Evolutionary conservation across 1,284 basidiomycete species (phyloP), one percentile per base, ranked within the genome.

Genomic region (Microbotryum lychnidis-dioicae): DNA sequence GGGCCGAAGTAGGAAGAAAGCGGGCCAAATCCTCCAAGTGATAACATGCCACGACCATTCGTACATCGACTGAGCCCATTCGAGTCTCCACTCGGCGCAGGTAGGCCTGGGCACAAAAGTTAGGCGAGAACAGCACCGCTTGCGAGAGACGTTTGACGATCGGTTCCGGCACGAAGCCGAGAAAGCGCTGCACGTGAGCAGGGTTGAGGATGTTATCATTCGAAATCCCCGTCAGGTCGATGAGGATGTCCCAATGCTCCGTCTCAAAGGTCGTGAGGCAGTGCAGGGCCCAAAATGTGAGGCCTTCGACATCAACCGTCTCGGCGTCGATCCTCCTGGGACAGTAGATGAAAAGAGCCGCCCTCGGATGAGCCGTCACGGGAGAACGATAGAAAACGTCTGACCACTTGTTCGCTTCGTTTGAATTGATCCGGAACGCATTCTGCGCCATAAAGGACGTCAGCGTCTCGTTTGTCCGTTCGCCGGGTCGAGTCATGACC

Each of bases 291-390:
- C 10, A 47, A 56, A 31, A 44, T 29, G 10, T 49, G 18, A 50
- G 33, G 20, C 44, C 6, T 70, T 94, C 90, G 42, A 92, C 83
- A 72, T 96, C 91, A 51, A 92, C 79, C 1, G 85, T 83, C 69
- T 91, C 89, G 1, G 89, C 85, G 64, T 89, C 84, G 50, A 92
- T 81, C 66, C 65, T 66, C n/a, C 54, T 59, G 60, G 84, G 65
- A 54, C 76, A 72, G 55, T 77, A 76, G 71, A 77, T 78, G 68
- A 78, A 77, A 7, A 79, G 76, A 10, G 76, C 73, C 14, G 73
- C 70, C 7, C 76, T 76, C 45, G 72, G 74, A 71, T 76, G 69
- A 20, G 61, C 66, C 1, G 67, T 80, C 37, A 71, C 76, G 23
- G 77, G 67, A 0, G 83, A 82, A 61, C 86, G 83, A 29, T 86